Evolutionary conservation across 148 eudicot species (phyloP).

Genomic region (Arbutus unedo): DNA sequence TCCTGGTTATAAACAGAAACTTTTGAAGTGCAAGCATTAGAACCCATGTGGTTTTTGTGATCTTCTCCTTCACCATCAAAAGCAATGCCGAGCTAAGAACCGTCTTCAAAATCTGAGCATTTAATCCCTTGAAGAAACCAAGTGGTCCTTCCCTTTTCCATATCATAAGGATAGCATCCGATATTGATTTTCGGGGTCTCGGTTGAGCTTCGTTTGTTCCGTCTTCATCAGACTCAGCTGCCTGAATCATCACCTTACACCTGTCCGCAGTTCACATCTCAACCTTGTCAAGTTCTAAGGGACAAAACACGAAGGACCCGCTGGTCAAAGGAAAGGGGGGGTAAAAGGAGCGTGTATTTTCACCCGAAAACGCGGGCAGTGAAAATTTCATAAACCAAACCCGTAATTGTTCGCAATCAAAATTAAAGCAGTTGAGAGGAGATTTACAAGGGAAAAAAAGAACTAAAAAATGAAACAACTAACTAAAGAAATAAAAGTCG

Average conservation of each 20-base stretch:
- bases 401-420: not conserved
- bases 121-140: slow-evolving; percentile 80
- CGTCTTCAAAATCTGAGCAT: slow-evolving; percentile 88
- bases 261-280: slow-evolving; percentile 31
- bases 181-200: slow-evolving; percentile 54
- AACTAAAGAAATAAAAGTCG: not conserved
- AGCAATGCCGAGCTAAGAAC: slow-evolving; percentile 92
- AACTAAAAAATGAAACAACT: not conserved
- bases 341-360: not conserved
- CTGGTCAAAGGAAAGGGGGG: too few species aligned
- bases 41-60: slow-evolving; percentile 80
- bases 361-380: not conserved
- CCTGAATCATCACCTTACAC: slow-evolving; percentile 88
- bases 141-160: slow-evolving; percentile 81
- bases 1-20: slow-evolving; percentile 32
- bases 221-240: slow-evolving; percentile 64
- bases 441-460: not conserved
- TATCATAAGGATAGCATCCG: slow-evolving; percentile 47
- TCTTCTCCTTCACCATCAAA: slow-evolving; percentile 95
- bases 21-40: slow-evolving; percentile 68
- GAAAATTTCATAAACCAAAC: not conserved
- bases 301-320: not conserved
- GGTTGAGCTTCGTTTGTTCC: slow-evolving; percentile 20
- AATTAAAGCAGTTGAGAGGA: not conserved
- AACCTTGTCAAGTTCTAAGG: not conserved